Evolutionary conservation across 2,329 filamentous ascomycete species (phyloP).

Genomic region (Beauveria sp.): DNA sequence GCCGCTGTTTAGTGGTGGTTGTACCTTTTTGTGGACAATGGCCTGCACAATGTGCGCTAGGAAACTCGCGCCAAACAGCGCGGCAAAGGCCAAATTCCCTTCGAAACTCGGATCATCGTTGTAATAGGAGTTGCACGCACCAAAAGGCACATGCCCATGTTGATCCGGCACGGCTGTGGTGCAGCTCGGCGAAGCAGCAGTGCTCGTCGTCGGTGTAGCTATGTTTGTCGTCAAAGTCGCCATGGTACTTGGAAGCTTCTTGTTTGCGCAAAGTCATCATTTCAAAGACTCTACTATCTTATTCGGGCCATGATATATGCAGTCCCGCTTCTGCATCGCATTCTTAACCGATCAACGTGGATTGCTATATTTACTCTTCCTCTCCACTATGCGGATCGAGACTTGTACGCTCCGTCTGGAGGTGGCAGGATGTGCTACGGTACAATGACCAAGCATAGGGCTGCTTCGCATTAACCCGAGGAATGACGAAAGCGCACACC

Average conservation of each 20-base stretch:
- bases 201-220: constrained; percentile 28
- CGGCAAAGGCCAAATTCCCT: constrained; percentile 25
- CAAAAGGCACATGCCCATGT: constrained; percentile 24
- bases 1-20: background rate
- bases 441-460: background rate
- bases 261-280: accelerated
- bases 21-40: constrained; percentile 24
- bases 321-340: background rate
- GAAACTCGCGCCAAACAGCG: constrained; percentile 23
- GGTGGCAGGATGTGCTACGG: background rate
- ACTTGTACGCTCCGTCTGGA: background rate
- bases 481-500: background rate
- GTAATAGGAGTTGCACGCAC: constrained; percentile 27
- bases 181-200: constrained; percentile 28
- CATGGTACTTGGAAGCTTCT: constrained; percentile 13
- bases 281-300: background rate
- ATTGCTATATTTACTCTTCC: background rate
- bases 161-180: constrained; percentile 25
- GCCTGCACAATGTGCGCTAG: constrained; percentile 22
- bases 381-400: background rate
- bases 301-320: background rate
- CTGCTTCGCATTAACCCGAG: background rate
- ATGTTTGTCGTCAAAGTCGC: constrained; percentile 15
- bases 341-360: background rate
- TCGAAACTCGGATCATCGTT: constrained; percentile 25